phyloP scores from a whole-genome alignment of 345 rosid species.

The Euphorbia pulcherrima region DNA sequence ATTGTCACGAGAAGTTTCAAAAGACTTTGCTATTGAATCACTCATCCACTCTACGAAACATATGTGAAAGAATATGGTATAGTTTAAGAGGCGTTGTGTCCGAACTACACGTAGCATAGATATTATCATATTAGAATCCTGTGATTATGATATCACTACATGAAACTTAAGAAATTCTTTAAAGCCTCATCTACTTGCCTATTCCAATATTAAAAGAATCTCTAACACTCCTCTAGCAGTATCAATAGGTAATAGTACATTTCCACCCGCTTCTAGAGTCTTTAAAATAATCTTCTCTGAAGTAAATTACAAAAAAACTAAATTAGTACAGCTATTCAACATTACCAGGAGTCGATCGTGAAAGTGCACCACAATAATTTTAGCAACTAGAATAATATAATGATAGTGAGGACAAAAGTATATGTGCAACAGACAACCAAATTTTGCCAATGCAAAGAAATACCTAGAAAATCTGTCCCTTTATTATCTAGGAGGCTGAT shows the following conservation, averaged over 20 bases:
- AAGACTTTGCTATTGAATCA: too few species aligned
- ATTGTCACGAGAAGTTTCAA: too few species aligned
- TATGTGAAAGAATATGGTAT: constrained; percentile 84
- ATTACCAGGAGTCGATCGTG: constrained; percentile 1
- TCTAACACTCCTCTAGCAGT: constrained; percentile 93
- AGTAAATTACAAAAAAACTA: constrained; percentile 6
- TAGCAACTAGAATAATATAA: background rate
- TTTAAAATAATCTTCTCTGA: constrained; percentile 53
- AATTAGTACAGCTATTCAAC: constrained; percentile 1
- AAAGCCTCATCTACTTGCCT: constrained; percentile 42
- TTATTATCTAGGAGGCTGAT: constrained; percentile 70
- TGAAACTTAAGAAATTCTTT: constrained; percentile 5
- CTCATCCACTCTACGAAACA: constrained; percentile 81
- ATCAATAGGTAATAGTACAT: constrained; percentile 87
- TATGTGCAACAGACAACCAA: background rate
- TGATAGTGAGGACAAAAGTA: background rate
- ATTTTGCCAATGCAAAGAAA: background rate
- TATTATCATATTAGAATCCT: too few species aligned
- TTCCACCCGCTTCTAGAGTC: constrained; percentile 84
- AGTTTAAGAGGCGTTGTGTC: constrained; percentile 59
- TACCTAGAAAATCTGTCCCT: constrained; percentile 85
- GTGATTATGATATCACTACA: constrained; percentile 14
- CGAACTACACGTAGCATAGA: constrained; percentile 53
- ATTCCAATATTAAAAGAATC: constrained; percentile 81
- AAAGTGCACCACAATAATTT: background rate